These are phyloP conservation scores for Cyclotella choctawhatcheeana DNA, from an alignment of 108 stramenopile genomes.

Conservation along the genomic window DNA sequence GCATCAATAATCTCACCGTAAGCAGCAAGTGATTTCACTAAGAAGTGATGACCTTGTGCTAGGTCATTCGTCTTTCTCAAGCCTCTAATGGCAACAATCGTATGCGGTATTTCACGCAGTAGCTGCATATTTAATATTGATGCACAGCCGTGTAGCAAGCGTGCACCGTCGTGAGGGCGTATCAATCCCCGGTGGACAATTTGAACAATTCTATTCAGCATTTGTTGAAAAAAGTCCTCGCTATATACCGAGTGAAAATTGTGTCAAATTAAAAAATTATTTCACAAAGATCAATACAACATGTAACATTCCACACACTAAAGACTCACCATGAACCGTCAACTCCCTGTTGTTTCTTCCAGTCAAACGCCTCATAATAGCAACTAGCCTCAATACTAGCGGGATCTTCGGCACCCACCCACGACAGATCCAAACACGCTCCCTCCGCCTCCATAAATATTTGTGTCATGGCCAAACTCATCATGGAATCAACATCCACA, in stretches of 20 bases:
- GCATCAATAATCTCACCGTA: constrained; percentile 82
- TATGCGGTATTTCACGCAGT: constrained; percentile 67
- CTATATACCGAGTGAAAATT: constrained; percentile 27
- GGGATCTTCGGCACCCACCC: constrained; percentile 50
- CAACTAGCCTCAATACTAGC: constrained; percentile 81
- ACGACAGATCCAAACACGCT: constrained; percentile 38
- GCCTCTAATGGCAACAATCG: constrained; percentile 70
- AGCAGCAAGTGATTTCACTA: constrained; percentile 55
- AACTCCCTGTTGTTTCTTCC: constrained; percentile 67
- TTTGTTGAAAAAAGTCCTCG: constrained; percentile 73
- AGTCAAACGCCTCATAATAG: constrained; percentile 72
- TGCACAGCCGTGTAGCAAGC: constrained; percentile 83
- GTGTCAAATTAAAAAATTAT: no score
- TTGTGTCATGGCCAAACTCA: constrained; percentile 81
- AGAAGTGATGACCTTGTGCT: constrained; percentile 36
- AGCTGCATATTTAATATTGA: constrained; percentile 71
- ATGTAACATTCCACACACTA: no score
- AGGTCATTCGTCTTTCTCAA: constrained; percentile 77
- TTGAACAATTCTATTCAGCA: constrained; percentile 73
- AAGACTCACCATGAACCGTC: constrained; percentile 64
- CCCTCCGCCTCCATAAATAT: constrained; percentile 70
- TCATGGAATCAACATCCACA: constrained; percentile 72
- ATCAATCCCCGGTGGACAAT: constrained; percentile 72
- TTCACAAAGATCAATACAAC: no score
- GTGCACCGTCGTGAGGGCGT: constrained; percentile 72